Percentiles rank a stretch among this genome's conserved stretches.
These are phyloP conservation scores for barrel medic (Medicago truncatula) DNA, from an alignment of 306 rosid species.

Conservation along the genomic window DNA sequence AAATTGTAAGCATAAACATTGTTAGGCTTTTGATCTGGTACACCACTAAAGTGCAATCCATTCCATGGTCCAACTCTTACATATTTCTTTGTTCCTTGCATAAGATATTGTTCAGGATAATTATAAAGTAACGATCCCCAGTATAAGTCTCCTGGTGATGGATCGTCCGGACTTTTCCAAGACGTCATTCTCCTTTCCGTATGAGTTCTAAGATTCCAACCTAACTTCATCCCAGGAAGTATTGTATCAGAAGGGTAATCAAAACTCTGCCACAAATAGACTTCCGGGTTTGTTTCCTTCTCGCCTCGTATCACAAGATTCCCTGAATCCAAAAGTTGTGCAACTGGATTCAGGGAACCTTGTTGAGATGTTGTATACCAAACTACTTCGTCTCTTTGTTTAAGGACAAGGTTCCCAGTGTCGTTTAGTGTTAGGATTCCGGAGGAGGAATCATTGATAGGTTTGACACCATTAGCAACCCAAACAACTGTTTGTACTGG, in stretches of 20 bases:
- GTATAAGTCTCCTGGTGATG: constrained; percentile 50
- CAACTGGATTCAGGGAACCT: constrained; percentile 38
- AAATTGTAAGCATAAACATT: constrained; percentile 10
- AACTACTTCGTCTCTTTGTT: constrained; percentile 7
- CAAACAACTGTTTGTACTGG: constrained; percentile 51
- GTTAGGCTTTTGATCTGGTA: constrained; percentile 35
- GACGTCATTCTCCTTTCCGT: constrained; percentile 45
- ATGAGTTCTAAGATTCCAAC: constrained; percentile 54
- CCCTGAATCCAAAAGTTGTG: constrained; percentile 45
- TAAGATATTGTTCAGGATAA: constrained; percentile 40
- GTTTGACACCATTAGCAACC: constrained; percentile 65
- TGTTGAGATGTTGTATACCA: constrained; percentile 43
- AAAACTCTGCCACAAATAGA: constrained; percentile 31
- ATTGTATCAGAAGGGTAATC: constrained; percentile 57
- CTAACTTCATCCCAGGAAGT: constrained; percentile 60
- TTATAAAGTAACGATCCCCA: constrained; percentile 29
- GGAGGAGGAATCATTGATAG: constrained; percentile 44
- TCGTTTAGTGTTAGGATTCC: constrained; percentile 32
- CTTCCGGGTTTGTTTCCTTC: not conserved
- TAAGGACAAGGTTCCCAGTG: constrained; percentile 45
- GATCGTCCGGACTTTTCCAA: constrained; percentile 57
- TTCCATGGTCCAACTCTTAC: constrained; percentile 45
- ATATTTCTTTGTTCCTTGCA: constrained; percentile 39
- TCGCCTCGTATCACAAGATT: constrained; percentile 52
- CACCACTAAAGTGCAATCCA: constrained; percentile 40